phyloP scores from a whole-genome alignment of 2,329 filamentous ascomycete genomes.

The Lecanicillium sp. region DNA sequence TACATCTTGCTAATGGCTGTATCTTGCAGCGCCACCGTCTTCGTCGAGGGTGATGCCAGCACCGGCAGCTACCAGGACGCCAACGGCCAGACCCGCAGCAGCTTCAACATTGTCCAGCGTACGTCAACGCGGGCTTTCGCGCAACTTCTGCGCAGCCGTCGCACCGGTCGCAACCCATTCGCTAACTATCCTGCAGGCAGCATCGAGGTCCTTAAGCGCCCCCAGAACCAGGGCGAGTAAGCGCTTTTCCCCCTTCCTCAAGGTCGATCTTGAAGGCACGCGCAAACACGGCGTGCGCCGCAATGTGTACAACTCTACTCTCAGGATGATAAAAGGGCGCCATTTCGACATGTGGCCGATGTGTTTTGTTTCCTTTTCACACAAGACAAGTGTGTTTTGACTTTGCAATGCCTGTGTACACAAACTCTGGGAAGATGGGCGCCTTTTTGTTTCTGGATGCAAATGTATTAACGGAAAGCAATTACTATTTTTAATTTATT shows the following conservation, averaged over 20 bases:
- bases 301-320: conserved; percentile 8
- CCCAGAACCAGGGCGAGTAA: conserved; percentile 25
- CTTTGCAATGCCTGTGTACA: background rate
- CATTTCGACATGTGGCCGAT: background rate
- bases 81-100: conserved; percentile 61
- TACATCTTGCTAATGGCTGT: no score
- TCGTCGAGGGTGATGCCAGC: conserved; percentile 74
- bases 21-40: conserved; percentile 63
- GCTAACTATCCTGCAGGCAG: conserved; percentile 29
- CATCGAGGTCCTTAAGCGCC: conserved; percentile 42
- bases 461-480: conserved; percentile 1
- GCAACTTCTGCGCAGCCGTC: no score
- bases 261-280: background rate
- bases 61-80: conserved; percentile 61
- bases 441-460: background rate
- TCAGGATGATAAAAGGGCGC: background rate
- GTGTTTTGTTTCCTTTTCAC: background rate
- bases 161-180: background rate
- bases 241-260: background rate
- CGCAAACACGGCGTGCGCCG: background rate
- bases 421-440: background rate
- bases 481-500: conserved; percentile 3
- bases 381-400: background rate
- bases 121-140: no score
- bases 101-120: conserved; percentile 75